Evolutionary conservation across 768 basidiomycete genomes (phyloP).

Genomic region (Xerocomellus intermedius): DNA sequence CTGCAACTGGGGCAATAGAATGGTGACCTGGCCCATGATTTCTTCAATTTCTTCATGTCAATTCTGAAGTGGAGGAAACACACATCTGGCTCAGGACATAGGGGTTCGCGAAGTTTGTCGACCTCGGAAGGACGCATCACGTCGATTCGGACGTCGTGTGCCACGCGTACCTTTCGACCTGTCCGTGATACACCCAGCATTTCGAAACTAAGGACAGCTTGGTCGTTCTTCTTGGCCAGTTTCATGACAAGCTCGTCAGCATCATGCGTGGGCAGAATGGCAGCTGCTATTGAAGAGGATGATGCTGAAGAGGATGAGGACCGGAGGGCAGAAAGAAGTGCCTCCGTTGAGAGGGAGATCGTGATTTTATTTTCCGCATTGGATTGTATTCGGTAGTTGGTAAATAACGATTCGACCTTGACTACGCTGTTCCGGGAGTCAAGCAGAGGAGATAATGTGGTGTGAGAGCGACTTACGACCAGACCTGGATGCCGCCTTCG

Average conservation of each 20-base stretch:
- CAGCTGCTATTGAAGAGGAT: slow-evolving; percentile 33
- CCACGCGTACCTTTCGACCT: slow-evolving; percentile 61
- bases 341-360: slow-evolving; percentile 68
- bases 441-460: slow-evolving; percentile 9
- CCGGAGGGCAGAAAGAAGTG: slow-evolving; percentile 70
- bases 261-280: slow-evolving; percentile 40
- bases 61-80: slow-evolving; percentile 25
- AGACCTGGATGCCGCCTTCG: slow-evolving; percentile 86
- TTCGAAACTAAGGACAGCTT: slow-evolving; percentile 75
- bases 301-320: slow-evolving; percentile 55
- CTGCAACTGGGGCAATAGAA: slow-evolving; percentile 70
- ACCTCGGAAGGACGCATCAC: slow-evolving; percentile 76
- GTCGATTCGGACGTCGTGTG: slow-evolving; percentile 81
- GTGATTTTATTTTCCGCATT: slow-evolving; percentile 82
- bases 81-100: slow-evolving; percentile 86
- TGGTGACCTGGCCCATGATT: slow-evolving; percentile 56
- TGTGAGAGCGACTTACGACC: slow-evolving; percentile 57
- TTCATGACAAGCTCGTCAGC: slow-evolving; percentile 74
- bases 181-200: slow-evolving; percentile 64
- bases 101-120: slow-evolving; percentile 68
- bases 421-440: slow-evolving; percentile 46
- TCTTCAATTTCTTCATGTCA: slow-evolving; percentile 2
- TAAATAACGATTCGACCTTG: slow-evolving; percentile 67
- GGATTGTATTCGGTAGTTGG: slow-evolving; percentile 81
- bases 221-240: slow-evolving; percentile 82